Percentiles rank a stretch among this genome's conserved stretches.
Evolutionary conservation across 805 yeast species (phyloP).

Genomic region (Starmerella stigmatis): DNA sequence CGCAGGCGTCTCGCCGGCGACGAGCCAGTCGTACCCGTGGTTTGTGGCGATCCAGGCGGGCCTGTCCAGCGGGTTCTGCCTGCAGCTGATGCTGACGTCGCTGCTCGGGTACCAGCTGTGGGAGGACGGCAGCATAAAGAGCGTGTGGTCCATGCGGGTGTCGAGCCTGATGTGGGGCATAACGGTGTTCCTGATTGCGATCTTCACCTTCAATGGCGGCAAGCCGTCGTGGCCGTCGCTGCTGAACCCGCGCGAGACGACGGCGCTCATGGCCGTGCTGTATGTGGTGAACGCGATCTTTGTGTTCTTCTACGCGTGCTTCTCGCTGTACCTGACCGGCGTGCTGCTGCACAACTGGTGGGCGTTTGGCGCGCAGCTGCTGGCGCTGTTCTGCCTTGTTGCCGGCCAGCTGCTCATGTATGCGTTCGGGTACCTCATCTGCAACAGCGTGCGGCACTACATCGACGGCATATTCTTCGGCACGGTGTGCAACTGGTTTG

Average conservation of each 20-base stretch:
- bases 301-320: slow-evolving; percentile 48
- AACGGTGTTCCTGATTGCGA: slow-evolving; percentile 53
- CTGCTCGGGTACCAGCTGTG: slow-evolving; percentile 77
- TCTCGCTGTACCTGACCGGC: slow-evolving; percentile 59
- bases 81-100: slow-evolving; percentile 62
- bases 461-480: slow-evolving; percentile 85
- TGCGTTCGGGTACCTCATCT: slow-evolving; percentile 54
- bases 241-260: slow-evolving; percentile 45
- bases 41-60: slow-evolving; percentile 78
- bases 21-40: slow-evolving; percentile 61
- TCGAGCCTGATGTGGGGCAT: slow-evolving; percentile 49
- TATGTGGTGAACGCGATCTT: slow-evolving; percentile 64
- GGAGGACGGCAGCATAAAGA: slow-evolving; percentile 78
- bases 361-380: slow-evolving; percentile 76
- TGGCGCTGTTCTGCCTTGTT: slow-evolving; percentile 63
- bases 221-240: slow-evolving; percentile 37
- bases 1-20: slow-evolving; percentile 87
- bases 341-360: slow-evolving; percentile 65
- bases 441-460: slow-evolving; percentile 69
- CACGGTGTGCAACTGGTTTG: slow-evolving; percentile 63
- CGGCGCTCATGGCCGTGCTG: slow-evolving; percentile 57
- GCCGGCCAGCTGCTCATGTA: slow-evolving; percentile 72
- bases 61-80: slow-evolving; percentile 57
- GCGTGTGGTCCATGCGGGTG: slow-evolving; percentile 48
- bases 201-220: slow-evolving; percentile 55